Percentiles rank a stretch among this genome's conserved stretches.
Evolutionary conservation across 2,329 filamentous ascomycete species (phyloP).

Genomic region (Ophiostoma sp.): DNA sequence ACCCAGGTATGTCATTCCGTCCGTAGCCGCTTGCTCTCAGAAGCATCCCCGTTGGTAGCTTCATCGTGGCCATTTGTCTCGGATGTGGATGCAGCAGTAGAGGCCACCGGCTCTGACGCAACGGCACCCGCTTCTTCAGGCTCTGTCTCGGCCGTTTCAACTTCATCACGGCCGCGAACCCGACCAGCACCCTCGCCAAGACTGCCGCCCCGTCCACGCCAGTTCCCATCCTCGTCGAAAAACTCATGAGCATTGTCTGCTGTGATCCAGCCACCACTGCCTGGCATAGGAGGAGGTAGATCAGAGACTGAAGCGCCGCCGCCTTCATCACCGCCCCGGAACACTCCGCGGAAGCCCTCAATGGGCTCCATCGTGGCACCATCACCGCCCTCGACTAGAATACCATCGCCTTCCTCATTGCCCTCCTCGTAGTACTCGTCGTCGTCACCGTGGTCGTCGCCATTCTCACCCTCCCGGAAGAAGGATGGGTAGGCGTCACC

Average conservation of each 20-base stretch:
- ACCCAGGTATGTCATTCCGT: slow-evolving; percentile 35
- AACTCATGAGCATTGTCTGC: slow-evolving; percentile 83
- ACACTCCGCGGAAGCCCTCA: slow-evolving; percentile 54
- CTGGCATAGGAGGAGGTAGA: slow-evolving; percentile 62
- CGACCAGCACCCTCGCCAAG: slow-evolving; percentile 61
- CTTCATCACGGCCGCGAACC: slow-evolving; percentile 49
- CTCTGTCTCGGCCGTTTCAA: slow-evolving; percentile 39
- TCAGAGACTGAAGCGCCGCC: slow-evolving; percentile 44
- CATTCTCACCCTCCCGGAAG: slow-evolving; percentile 48
- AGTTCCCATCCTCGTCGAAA: slow-evolving; percentile 76
- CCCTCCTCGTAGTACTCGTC: slow-evolving; percentile 55
- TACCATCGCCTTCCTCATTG: slow-evolving; percentile 38
- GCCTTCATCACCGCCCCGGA: slow-evolving; percentile 33
- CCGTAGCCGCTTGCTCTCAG: slow-evolving; percentile 45
- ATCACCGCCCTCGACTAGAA: slow-evolving; percentile 37
- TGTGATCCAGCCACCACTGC: slow-evolving; percentile 80
- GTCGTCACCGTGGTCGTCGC: slow-evolving; percentile 44
- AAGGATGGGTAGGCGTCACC: slow-evolving; percentile 50
- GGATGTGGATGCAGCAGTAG: background rate
- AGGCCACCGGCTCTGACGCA: background rate
- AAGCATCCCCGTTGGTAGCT: slow-evolving; percentile 35
- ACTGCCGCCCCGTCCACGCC: slow-evolving; percentile 52
- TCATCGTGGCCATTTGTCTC: slow-evolving; percentile 19
- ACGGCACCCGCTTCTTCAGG: slow-evolving; percentile 22
- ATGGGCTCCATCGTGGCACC: slow-evolving; percentile 43